A percentile compares a stretch with the other conserved stretches of the same genome.
Conservation (phyloP, 2,329 filamentous ascomycete species). For the Botryotinia calthae region DNA sequence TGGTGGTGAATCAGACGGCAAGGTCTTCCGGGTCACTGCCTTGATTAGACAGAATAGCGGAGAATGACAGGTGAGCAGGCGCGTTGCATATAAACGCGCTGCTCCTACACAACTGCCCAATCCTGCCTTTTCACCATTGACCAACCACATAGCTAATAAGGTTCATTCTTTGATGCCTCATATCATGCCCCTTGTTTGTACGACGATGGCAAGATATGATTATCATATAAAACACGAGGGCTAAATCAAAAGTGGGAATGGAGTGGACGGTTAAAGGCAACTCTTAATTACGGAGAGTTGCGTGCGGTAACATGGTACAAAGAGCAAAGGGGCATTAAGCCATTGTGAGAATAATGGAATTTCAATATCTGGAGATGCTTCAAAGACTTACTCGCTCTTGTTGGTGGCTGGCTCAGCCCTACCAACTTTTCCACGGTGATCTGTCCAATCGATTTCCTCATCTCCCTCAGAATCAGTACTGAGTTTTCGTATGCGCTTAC, state of each 20-base stretch:
- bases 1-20: conserved; percentile 23
- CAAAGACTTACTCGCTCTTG: conserved; percentile 30
- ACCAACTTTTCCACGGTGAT: conserved; percentile 24
- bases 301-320: not conserved
- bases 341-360: conserved; percentile 6
- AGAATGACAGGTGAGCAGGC: conserved; percentile 20
- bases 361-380: conserved; percentile 9
- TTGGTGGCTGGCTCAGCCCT: conserved; percentile 27
- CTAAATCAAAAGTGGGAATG: conserved; percentile 17
- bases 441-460: conserved; percentile 29
- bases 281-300: conserved; percentile 18
- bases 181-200: conserved; percentile 9
- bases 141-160: conserved; percentile 14
- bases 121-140: conserved; percentile 1
- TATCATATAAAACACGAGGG: conserved; percentile 9
- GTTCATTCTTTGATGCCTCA: not conserved
- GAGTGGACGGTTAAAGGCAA: conserved; percentile 8
- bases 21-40: conserved; percentile 29
- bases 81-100: conserved; percentile 26
- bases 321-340: conserved; percentile 15
- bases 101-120: conserved; percentile 7
- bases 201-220: conserved; percentile 4
- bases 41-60: conserved; percentile 29
- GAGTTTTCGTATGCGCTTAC: conserved; percentile 33
- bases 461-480: conserved; percentile 37